These are phyloP conservation scores for Pichia kluyveri DNA, from an alignment of 805 yeast species.

Conservation along the genomic window DNA sequence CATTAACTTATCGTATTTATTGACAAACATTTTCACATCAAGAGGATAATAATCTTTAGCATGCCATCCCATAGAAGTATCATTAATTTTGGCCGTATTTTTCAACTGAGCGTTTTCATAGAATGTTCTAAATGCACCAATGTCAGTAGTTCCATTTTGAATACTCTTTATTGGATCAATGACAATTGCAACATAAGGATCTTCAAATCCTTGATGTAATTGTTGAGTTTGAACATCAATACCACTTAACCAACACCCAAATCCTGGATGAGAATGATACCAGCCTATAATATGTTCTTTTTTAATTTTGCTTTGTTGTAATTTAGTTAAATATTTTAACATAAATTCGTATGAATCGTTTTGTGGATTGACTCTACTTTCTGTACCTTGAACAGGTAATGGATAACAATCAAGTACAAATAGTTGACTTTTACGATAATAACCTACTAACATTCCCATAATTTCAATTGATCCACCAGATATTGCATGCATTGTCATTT, in stretches of 20 bases:
- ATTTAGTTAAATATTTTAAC: conserved; percentile 66
- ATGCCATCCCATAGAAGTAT: conserved; percentile 57
- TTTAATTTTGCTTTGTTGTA: conserved; percentile 37
- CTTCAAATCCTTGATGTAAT: conserved; percentile 81
- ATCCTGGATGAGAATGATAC: conserved; percentile 97
- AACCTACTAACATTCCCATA: conserved; percentile 92
- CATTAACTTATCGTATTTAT: conserved; percentile 39
- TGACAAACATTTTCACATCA: conserved; percentile 50
- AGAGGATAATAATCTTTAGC: conserved; percentile 61
- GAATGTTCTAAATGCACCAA: conserved; percentile 83
- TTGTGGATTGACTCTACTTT: conserved; percentile 90
- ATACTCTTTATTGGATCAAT: conserved; percentile 72
- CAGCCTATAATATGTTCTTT: conserved; percentile 83
- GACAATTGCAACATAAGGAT: conserved; percentile 84
- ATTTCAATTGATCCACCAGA: conserved; percentile 83
- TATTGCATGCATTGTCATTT: conserved; percentile 74
- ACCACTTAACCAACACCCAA: conserved; percentile 93
- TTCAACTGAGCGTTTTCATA: conserved; percentile 16
- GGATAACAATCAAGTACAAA: conserved; percentile 76
- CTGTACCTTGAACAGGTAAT: conserved; percentile 93
- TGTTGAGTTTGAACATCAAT: conserved; percentile 87
- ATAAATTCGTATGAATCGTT: conserved; percentile 91
- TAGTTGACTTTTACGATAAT: conserved; percentile 41
- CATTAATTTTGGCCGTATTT: not conserved
- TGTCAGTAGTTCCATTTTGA: conserved; percentile 58